phyloP scores from a whole-genome alignment of 345 rosid species.

The Diplotaxis tenuifolia region DNA sequence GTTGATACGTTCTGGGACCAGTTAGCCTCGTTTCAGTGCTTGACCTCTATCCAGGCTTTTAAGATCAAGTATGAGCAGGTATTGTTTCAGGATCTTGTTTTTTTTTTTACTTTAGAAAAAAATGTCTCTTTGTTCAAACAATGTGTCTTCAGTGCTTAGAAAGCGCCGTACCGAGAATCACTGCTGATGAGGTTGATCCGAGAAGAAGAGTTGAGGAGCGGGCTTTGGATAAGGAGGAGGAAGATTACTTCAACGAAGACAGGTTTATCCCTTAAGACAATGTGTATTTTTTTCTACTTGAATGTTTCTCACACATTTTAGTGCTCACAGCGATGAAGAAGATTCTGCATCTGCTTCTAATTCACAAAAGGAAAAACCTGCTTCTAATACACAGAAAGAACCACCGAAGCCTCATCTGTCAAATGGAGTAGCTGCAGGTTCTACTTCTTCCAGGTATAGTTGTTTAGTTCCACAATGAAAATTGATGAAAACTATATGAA shows the following conservation, averaged over 20 bases:
- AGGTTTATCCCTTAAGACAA: conserved; percentile 45
- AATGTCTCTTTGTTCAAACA: background rate
- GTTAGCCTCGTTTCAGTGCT: conserved; percentile 68
- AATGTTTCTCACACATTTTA: conserved; percentile 21
- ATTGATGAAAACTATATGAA: background rate
- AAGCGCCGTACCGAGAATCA: conserved; percentile 53
- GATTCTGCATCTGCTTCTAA: conserved; percentile 79
- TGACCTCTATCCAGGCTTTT: conserved; percentile 68
- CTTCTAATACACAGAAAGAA: conserved; percentile 47
- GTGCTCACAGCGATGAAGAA: conserved; percentile 80
- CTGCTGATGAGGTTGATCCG: conserved; percentile 51
- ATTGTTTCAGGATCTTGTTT: conserved; percentile 18
- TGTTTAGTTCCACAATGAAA: conserved; percentile 15
- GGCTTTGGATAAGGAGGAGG: conserved; percentile 95
- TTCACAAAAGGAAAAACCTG: conserved; percentile 49
- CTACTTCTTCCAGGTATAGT: conserved; percentile 60
- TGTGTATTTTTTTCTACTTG: background rate
- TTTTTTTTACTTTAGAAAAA: background rate
- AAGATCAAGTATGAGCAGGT: conserved; percentile 96
- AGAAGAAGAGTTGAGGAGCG: conserved; percentile 81
- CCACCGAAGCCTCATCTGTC: conserved; percentile 53
- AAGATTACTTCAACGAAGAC: conserved; percentile 95
- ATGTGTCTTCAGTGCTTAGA: conserved; percentile 70
- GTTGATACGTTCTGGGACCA: conserved; percentile 87
- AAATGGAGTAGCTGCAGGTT: conserved; percentile 66